phyloP scores from a whole-genome alignment of 2,329 filamentous ascomycete species.

The Lecanicillium sp. region DNA sequence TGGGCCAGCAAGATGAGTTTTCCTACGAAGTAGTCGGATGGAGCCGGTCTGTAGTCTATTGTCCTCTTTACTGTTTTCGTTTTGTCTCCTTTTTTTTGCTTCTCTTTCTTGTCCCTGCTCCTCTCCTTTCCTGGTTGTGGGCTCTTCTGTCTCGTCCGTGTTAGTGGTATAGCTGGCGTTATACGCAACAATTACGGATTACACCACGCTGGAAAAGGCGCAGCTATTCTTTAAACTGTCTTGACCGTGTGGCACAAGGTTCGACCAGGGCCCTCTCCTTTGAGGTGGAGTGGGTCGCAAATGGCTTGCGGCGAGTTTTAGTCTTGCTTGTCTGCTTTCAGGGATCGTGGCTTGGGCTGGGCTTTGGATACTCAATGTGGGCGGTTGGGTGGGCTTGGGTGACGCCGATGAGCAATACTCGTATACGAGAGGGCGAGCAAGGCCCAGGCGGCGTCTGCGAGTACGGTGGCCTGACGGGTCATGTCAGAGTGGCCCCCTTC shows the following conservation, averaged over 20 bases:
- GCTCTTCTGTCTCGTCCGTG: too few species aligned
- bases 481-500: constrained; percentile 6
- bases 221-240: constrained; percentile 35
- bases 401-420: constrained; percentile 42
- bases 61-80: too few species aligned
- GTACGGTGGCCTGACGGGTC: constrained; percentile 8
- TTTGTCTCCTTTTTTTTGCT: too few species aligned
- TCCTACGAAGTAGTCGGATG: too few species aligned
- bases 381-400: constrained; percentile 22
- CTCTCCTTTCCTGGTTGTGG: too few species aligned
- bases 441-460: constrained; percentile 5
- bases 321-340: constrained; percentile 12
- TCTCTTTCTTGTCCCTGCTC: too few species aligned
- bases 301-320: constrained; percentile 2
- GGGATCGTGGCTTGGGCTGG: constrained; percentile 16
- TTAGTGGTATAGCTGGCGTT: too few species aligned
- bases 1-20: too few species aligned
- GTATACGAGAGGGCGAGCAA: constrained; percentile 35
- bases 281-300: constrained; percentile 18
- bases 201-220: constrained; percentile 24
- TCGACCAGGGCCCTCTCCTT: constrained; percentile 18
- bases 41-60: too few species aligned
- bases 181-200: too few species aligned
- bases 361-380: too few species aligned
- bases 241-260: constrained; percentile 19